These are phyloP conservation scores for Lagerstroemia speciosa DNA, from an alignment of 345 rosid genomes.

Conservation along the genomic window DNA sequence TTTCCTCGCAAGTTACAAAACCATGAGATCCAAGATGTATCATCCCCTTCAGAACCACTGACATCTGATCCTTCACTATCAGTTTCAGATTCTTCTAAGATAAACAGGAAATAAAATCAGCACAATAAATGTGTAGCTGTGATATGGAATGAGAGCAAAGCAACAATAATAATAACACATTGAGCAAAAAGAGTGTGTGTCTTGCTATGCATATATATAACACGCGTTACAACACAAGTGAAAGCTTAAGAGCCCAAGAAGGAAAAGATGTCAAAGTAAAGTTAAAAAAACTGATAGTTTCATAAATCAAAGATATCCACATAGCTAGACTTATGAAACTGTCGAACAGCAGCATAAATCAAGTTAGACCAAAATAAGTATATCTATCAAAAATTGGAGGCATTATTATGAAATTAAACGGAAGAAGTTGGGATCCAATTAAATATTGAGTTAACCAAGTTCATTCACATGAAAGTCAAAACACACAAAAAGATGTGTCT, in stretches of 20 bases:
- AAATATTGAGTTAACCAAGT: background rate
- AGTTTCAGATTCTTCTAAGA: constrained; percentile 74
- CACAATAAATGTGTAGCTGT: background rate
- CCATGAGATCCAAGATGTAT: constrained; percentile 95
- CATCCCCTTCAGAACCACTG: constrained; percentile 98
- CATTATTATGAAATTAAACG: background rate
- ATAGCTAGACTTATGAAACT: background rate
- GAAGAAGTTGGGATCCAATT: background rate
- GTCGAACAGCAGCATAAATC: background rate
- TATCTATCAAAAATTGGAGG: background rate
- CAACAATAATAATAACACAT: background rate
- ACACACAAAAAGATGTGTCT: background rate
- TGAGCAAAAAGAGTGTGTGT: background rate
- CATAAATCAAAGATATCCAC: background rate
- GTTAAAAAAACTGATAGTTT: background rate
- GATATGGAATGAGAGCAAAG: background rate
- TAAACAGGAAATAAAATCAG: constrained; percentile 3
- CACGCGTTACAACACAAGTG: background rate
- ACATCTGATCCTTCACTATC: constrained; percentile 93
- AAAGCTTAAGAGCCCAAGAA: background rate
- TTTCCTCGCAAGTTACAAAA: constrained; percentile 91
- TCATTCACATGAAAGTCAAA: background rate
- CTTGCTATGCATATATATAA: background rate
- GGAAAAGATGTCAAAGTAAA: background rate
- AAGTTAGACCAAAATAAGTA: background rate